Base-by-base conservation (phyloP, 192 early-diverging fungal genomes). In the Lobosporangium transversale region DNA sequence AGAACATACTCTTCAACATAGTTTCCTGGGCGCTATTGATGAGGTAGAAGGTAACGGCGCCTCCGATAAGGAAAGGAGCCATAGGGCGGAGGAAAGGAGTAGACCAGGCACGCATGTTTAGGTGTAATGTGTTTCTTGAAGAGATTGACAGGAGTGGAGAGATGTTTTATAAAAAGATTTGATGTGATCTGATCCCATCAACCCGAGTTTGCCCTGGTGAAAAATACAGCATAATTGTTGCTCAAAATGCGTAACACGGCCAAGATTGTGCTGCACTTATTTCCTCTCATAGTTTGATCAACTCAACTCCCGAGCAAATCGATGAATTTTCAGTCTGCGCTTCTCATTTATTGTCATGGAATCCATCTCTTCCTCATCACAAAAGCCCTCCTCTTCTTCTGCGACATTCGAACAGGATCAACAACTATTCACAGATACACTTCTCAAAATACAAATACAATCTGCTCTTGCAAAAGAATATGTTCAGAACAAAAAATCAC, bases 101-200 rank as follows among this genome's bases (percentile, higher is more conserved):
- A 66, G 79, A 80, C 79, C 79, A 88, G 70, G 83, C 82, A 68
- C 84, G 84, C 80, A 88, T 86, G 32, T 71, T 83, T 55, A 73
- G n/a, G n/a, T n/a, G n/a, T n/a, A n/a, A n/a, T n/a, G n/a, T n/a
- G n/a, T 63, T 58, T 31, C 4, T 51, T 58, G 50, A 18, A 5
- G 23, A 32, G 30, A 53, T 36, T 33, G 43, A 42, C 45, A 45
- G 49, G 58, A 51, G 40, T 51, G 24, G 66, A 23, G 55, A 65
- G 61, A n/a, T n/a, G n/a, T n/a, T n/a, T n/a, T n/a, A n/a, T 24
- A 53, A 50, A 58, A 70, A n/a, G n/a, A n/a, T n/a, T n/a, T n/a
- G n/a, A n/a, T n/a, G n/a, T n/a, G n/a, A n/a, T n/a, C n/a, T n/a
- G n/a, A n/a, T n/a, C n/a, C n/a, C n/a, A n/a, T n/a, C n/a, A n/a